phyloP scores from a whole-genome alignment of 1,284 basidiomycete genomes.

The Retiboletus flavoniger region DNA sequence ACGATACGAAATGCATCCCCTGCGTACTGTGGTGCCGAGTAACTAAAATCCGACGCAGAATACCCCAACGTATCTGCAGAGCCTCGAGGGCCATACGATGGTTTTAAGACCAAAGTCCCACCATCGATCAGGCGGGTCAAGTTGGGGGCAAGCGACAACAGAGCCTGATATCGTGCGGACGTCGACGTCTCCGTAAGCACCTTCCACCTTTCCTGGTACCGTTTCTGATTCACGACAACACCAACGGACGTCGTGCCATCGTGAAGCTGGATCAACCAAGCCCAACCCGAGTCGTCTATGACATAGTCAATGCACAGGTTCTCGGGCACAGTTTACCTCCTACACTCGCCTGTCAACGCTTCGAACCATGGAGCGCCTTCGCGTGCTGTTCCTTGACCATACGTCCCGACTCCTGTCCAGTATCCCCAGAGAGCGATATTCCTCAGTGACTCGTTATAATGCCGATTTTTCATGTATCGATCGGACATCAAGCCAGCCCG shows the following conservation, averaged over 20 bases:
- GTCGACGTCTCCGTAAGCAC: constrained; percentile 42
- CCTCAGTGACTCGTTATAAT: constrained; percentile 63
- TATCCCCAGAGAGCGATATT: constrained; percentile 80
- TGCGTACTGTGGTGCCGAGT: constrained; percentile 62
- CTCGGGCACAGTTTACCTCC: neutral
- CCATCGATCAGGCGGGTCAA: constrained; percentile 49
- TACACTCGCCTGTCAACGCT: constrained; percentile 56
- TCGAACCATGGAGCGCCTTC: constrained; percentile 71
- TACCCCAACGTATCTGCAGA: constrained; percentile 33
- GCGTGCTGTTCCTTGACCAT: constrained; percentile 51
- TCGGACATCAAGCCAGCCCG: constrained; percentile 65
- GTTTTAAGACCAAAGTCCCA: constrained; percentile 43
- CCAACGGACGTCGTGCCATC: constrained; percentile 68
- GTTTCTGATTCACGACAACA: constrained; percentile 65
- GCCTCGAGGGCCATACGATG: constrained; percentile 7
- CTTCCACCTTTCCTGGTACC: constrained; percentile 42
- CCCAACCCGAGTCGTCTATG: constrained; percentile 73
- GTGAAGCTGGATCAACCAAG: constrained; percentile 76
- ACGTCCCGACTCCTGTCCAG: constrained; percentile 56
- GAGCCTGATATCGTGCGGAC: constrained; percentile 27
- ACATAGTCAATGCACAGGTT: constrained; percentile 6
- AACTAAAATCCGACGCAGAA: constrained; percentile 65
- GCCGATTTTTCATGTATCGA: constrained; percentile 65
- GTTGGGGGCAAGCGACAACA: constrained; percentile 48
- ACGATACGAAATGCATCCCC: constrained; percentile 60